Percentiles rank a stretch among this genome's conserved stretches.
phyloP scores from a whole-genome alignment of 306 rosid genomes.

The Cicer pinnatifidum region DNA sequence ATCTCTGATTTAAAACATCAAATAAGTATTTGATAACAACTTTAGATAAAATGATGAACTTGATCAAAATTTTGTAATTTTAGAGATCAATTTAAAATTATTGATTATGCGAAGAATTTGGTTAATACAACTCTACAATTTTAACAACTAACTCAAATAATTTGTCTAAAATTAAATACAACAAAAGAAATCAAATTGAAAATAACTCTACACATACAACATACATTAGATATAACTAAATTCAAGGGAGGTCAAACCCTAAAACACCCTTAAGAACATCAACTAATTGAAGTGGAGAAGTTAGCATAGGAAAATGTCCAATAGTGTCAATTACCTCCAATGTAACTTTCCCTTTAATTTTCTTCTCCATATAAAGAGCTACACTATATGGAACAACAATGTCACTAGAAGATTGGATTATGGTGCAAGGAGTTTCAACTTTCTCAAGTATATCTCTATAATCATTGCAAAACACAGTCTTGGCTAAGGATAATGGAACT shows the following conservation, averaged over 20 bases:
- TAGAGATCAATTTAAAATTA: too few relatives aligned
- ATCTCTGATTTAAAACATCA: too few relatives aligned
- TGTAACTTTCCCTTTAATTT: constrained; percentile 63
- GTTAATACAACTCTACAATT: too few relatives aligned
- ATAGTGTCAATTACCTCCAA: constrained; percentile 55
- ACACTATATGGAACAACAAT: constrained; percentile 63
- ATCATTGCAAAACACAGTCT: constrained; percentile 67
- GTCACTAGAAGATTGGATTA: constrained; percentile 67
- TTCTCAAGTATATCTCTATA: constrained; percentile 67
- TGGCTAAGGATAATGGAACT: constrained; percentile 62
- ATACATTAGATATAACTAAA: not conserved
- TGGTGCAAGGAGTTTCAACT: constrained; percentile 76
- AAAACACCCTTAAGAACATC: constrained; percentile 61
- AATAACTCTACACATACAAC: not conserved
- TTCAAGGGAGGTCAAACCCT: constrained; percentile 44
- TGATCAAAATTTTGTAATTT: too few relatives aligned
- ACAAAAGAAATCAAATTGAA: constrained; percentile 33
- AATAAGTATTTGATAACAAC: too few relatives aligned
- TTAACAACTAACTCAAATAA: too few relatives aligned
- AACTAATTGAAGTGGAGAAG: constrained; percentile 70
- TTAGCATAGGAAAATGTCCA: constrained; percentile 86
- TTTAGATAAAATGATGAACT: too few relatives aligned
- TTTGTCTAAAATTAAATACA: constrained; percentile 1
- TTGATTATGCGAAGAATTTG: too few relatives aligned
- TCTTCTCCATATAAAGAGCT: constrained; percentile 67